These are phyloP conservation scores for Trichoderma guizhouense DNA, from an alignment of 2,329 filamentous ascomycete species.

Conservation along the genomic window DNA sequence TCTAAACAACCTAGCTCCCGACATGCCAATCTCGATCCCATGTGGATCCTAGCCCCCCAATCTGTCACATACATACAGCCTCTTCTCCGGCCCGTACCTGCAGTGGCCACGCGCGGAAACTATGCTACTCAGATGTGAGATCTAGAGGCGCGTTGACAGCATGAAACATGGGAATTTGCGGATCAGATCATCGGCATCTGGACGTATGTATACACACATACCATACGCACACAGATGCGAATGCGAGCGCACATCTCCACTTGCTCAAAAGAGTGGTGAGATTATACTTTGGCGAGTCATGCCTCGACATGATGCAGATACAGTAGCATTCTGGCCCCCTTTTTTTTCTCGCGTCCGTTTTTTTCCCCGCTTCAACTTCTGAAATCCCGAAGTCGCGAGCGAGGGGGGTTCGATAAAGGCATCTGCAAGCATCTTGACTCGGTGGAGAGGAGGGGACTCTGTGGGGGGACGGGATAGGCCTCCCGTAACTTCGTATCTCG, in stretches of 20 bases:
- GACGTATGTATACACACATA: neutral
- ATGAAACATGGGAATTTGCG: neutral
- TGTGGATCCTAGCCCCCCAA: neutral
- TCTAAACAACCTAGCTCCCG: neutral
- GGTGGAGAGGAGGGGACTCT: neutral
- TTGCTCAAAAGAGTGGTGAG: neutral
- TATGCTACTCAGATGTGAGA: neutral
- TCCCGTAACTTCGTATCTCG: neutral
- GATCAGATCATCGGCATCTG: no score
- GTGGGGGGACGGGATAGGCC: neutral
- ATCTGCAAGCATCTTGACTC: neutral
- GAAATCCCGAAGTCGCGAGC: neutral
- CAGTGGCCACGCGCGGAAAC: neutral
- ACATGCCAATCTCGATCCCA: neutral
- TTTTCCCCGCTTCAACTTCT: neutral
- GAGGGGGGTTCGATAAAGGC: neutral
- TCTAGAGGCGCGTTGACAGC: neutral
- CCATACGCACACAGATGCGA: neutral
- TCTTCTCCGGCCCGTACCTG: no score
- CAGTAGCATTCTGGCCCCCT: neutral
- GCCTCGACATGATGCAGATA: neutral
- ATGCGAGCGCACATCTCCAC: neutral
- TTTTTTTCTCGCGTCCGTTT: neutral
- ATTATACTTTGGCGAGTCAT: slow-evolving; percentile 5
- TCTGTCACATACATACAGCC: no score